These are phyloP conservation scores for Powellomyces hirtus DNA, from an alignment of 192 early-diverging fungal genomes.

Conservation along the genomic window DNA sequence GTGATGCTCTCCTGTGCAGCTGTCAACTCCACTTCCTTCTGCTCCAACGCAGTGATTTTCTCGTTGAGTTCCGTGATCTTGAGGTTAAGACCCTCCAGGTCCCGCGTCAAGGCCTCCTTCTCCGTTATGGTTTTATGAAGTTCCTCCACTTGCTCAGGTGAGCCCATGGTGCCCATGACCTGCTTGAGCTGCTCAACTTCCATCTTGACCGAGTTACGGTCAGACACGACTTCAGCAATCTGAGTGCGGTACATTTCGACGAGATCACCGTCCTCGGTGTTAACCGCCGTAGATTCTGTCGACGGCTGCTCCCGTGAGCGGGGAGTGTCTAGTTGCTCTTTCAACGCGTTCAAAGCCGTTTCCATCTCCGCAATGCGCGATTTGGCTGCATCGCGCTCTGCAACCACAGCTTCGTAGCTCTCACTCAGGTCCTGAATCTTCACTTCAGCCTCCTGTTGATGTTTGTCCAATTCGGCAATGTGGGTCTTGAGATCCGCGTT, in stretches of 20 bases:
- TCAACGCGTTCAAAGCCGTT: neutral
- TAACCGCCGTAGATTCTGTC: neutral
- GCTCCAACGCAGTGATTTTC: neutral
- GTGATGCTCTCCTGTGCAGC: neutral
- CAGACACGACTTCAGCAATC: slow-evolving; percentile 15
- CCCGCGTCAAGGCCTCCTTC: neutral
- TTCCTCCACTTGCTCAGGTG: neutral
- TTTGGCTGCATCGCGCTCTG: neutral
- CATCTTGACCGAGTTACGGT: slow-evolving; percentile 8
- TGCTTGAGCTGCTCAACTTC: neutral
- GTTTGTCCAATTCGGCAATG: neutral
- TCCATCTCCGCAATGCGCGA: neutral
- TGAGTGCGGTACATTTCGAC: slow-evolving; percentile 13
- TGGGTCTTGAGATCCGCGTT: neutral
- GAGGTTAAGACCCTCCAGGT: neutral
- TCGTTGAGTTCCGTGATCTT: neutral
- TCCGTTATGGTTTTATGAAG: neutral
- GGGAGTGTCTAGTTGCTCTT: neutral
- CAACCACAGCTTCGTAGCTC: neutral
- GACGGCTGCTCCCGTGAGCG: neutral
- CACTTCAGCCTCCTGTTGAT: neutral
- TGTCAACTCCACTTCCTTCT: neutral
- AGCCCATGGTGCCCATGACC: neutral
- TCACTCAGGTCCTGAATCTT: neutral
- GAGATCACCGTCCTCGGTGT: slow-evolving; percentile 2